phyloP scores from a whole-genome alignment of 306 rosid species.

The Medicago lupulina region DNA sequence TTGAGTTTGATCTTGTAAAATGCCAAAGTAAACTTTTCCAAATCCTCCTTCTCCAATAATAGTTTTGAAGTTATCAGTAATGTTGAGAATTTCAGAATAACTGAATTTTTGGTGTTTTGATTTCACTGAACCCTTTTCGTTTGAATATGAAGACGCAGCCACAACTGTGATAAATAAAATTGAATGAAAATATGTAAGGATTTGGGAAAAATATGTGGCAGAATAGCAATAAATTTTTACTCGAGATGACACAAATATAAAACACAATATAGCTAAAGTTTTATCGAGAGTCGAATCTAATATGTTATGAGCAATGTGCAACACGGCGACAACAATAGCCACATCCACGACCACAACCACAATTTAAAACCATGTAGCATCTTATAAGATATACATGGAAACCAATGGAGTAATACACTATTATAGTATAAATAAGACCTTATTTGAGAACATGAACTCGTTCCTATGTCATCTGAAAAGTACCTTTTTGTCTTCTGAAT shows the following conservation, averaged over 20 bases:
- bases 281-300: background rate
- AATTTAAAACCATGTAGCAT: too few relatives aligned
- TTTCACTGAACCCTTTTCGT: background rate
- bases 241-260: background rate
- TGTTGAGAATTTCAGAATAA: conserved; percentile 41
- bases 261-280: too few relatives aligned
- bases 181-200: background rate
- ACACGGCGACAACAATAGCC: too few relatives aligned
- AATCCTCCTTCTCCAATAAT: conserved; percentile 59
- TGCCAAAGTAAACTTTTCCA: conserved; percentile 53
- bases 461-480: background rate
- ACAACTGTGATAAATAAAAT: background rate
- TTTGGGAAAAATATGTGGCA: background rate
- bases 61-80: conserved; percentile 49
- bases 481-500: conserved; percentile 25
- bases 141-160: background rate
- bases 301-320: too few relatives aligned
- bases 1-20: conserved; percentile 33
- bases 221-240: background rate
- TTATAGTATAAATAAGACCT: too few relatives aligned
- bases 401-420: background rate
- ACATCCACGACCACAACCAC: background rate
- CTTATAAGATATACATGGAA: too few relatives aligned
- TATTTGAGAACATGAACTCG: background rate
- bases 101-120: conserved; percentile 37